Conservation (phyloP, 2,329 filamentous ascomycete genomes). For the Scedosporium apiospermum region DNA sequence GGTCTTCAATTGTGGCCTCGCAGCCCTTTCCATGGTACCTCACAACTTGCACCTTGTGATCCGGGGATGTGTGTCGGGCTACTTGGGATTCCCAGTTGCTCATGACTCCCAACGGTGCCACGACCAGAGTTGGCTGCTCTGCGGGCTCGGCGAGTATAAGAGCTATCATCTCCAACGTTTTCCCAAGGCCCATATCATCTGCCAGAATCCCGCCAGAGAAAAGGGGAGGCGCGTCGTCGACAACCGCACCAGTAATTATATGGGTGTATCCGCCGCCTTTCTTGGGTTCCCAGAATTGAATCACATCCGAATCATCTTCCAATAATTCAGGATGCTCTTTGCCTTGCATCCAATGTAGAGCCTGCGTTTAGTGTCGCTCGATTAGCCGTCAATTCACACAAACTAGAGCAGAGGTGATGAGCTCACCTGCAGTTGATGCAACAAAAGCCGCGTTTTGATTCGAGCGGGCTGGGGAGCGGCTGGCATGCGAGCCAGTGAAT, state of each 20-base stretch:
- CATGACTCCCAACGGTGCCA: slow-evolving; percentile 79
- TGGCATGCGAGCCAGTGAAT: slow-evolving; percentile 58
- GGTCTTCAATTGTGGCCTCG: slow-evolving; percentile 46
- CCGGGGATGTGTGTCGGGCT: slow-evolving; percentile 55
- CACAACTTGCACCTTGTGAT: slow-evolving; percentile 55
- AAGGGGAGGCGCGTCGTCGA: slow-evolving; percentile 44
- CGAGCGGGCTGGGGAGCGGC: slow-evolving; percentile 58
- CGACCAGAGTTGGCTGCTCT: slow-evolving; percentile 61
- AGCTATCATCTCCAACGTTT: slow-evolving; percentile 79
- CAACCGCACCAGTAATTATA: slow-evolving; percentile 5
- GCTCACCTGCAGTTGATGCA: slow-evolving; percentile 61
- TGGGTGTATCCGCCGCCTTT: neutral
- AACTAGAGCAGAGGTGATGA: neutral
- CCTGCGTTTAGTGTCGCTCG: slow-evolving; percentile 32
- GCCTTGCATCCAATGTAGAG: slow-evolving; percentile 69
- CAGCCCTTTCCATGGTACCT: slow-evolving; percentile 59
- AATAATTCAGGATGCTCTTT: slow-evolving; percentile 66
- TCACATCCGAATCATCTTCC: slow-evolving; percentile 42
- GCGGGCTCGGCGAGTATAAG: slow-evolving; percentile 53
- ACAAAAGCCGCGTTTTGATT: slow-evolving; percentile 59
- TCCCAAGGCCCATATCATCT: slow-evolving; percentile 89
- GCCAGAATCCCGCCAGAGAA: slow-evolving; percentile 77
- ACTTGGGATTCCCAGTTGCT: slow-evolving; percentile 85
- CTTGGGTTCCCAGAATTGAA: slow-evolving; percentile 9
- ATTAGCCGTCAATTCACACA: neutral